Base-by-base conservation (phyloP, 345 rosid species). In the Litchi chinensis region DNA sequence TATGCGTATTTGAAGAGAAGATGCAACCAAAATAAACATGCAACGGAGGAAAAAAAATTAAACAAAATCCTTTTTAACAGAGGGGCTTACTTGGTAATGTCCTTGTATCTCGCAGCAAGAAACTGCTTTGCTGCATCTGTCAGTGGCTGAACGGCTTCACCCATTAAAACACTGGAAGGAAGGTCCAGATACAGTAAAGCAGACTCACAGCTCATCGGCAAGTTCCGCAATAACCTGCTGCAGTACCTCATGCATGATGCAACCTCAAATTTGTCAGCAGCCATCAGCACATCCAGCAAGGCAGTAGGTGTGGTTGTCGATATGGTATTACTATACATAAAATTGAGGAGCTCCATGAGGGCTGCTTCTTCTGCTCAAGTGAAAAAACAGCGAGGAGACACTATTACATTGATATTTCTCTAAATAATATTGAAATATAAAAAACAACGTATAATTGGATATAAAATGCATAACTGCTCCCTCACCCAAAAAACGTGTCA, bases 221-320 rank as follows among this genome's bases (percentile, higher is more conserved):
- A 70, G 79, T 83, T 83, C 22, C 89, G 84, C 84, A 95, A 77
- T 76, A 88, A 78, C 83, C 77, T 85, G 81, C 92, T 90, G 80
- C 98, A 93, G 72, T 89, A 83, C 84, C 95, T 87, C 93, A 95
- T 89, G 82, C 97, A 95, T 13, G 95, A 93, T 22, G 91, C 88
- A 75, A 93, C 98, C 88, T 92, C 89, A 75, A 90, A 93, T 84
- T 95, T 95, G 82, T 92, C 92, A 8, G 98, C 97, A 67, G 90
- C 93, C 88, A 87, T 85, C 65, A 95, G 82, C 76, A 93, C 90
- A 82, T 92, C 93, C 74, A 95, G 81, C 78, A 95, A 80, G 43
- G 86, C 88, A 65, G 91, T 75, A n/a, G 89, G 83, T 10, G 82
- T 75, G 48, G 83, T 87, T 46, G 86, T 79, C 18, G 93, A 87